These are phyloP conservation scores for Hydnomerulius pinastri DNA, from an alignment of 768 basidiomycete species.

Conservation along the genomic window DNA sequence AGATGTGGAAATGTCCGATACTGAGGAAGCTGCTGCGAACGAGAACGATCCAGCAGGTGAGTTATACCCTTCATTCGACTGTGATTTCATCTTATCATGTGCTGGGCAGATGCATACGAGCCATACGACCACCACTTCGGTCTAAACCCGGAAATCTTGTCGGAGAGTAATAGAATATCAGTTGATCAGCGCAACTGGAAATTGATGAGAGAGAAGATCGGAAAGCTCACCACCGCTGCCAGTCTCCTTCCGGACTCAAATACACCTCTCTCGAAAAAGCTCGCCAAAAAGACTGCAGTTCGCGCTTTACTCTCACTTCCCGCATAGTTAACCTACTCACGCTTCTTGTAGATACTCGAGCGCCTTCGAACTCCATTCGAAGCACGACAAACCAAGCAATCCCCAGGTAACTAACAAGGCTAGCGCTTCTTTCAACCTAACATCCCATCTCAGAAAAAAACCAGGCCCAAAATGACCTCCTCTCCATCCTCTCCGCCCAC, in stretches of 20 bases:
- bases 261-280: conserved; percentile 28
- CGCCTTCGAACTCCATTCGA: conserved; percentile 58
- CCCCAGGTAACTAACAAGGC: conserved; percentile 46
- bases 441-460: conserved; percentile 40
- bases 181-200: conserved; percentile 64
- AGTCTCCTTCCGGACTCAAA: conserved; percentile 45
- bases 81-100: conserved; percentile 1
- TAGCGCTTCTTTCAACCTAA: neutral
- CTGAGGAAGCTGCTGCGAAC: conserved; percentile 29
- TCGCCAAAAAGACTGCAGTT: conserved; percentile 25
- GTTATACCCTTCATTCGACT: neutral
- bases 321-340: neutral
- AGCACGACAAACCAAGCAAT: conserved; percentile 52
- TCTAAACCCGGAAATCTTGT: conserved; percentile 49
- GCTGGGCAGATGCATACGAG: conserved; percentile 32
- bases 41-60: conserved; percentile 28
- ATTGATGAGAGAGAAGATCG: conserved; percentile 45
- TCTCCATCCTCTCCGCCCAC: conserved; percentile 66
- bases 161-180: conserved; percentile 48
- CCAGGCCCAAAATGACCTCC: conserved; percentile 64
- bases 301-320: conserved; percentile 8
- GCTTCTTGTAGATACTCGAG: conserved; percentile 49
- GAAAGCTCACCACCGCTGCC: conserved; percentile 55
- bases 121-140: conserved; percentile 80
- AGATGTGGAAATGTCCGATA: conserved; percentile 33